Base-by-base conservation (phyloP, 2,329 filamentous ascomycete genomes). In the Paramyrothecium roridum region DNA sequence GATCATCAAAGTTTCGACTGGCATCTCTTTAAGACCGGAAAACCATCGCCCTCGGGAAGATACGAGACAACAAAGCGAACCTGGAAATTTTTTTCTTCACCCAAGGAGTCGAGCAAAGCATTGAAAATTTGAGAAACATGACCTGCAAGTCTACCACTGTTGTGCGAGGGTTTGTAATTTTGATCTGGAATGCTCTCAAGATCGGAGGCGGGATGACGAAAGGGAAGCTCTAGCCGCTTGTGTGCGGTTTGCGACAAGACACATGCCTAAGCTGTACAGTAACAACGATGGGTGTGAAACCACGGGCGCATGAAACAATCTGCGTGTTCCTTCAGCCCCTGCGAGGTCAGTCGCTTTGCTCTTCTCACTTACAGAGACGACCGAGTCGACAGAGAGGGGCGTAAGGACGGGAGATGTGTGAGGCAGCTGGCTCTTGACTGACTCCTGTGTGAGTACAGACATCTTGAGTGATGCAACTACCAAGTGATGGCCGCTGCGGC, bases 141-240 rank as follows among this genome's bases (percentile, higher is more conserved):
- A 13, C 7, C 13, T 6, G 37, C 37, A 43, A 19, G 3, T 54
- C 45, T 43, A 43, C 16, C 37, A 37, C 33, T 8, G 33, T 10
- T 37, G 33, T 43, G 4, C 70, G 66, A n/a, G 66, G 57, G 34
- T 72, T 52, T 43, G 37, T 13, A 17, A 43, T 43, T 16, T 43
- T 43, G 37, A 4, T 43, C 16, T 43, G 37, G 37, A 43, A 43
- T 43, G 37, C 16, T 43, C 12, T 43, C 7, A 43, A 43, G 37
- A 43, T 6, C 37, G 37, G 37, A 43, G 16, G 37, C 37, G 37
- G 37, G 37, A 43, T 43, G 37, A 43, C 37, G 37, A 13, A 43
- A 43, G 37, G 37, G 37, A 16, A 19, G 37, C 37, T 6, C 37
- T 13, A 13, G n/a, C 12, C 7, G 37, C 16, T 43, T 43, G 16